Evolutionary conservation across 2,329 filamentous ascomycete genomes (phyloP), one percentile per base, ranked within the genome.

Genomic region (Sarocladium oryzae): DNA sequence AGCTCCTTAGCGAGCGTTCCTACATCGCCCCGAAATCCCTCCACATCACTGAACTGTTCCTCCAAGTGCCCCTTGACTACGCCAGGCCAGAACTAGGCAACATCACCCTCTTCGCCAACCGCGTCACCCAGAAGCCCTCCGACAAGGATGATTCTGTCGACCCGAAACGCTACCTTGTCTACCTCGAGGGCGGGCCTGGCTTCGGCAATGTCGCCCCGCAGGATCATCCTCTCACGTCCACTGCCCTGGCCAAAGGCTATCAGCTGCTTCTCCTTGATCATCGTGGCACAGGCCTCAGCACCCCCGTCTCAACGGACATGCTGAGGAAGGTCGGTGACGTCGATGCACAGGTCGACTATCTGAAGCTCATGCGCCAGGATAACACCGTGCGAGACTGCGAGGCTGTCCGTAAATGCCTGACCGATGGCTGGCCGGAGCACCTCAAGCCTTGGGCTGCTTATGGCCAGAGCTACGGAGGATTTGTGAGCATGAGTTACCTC

Each of bases 401-500:
- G 65, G 89, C 91, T 4, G 82, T 97, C 28, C 81, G 92, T 4
- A 79, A 83, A 59, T 85, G 78, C 35, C 73, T 97, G 51, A 93
- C 87, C 0, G 71, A 75, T 4, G 81, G 84, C 49, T 87, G 83
- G 59, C 82, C 86, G 0, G 72, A 78, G 20, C 80, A 85, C 45
- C 83, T 86, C 63, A 80, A 83, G 64, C 84, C 85, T 63, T 96
- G 91, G 92, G 86, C 84, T 53, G 78, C 93, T 26, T 85, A 95
- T 55, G 92, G 92, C 8, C 92, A 96, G 69, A 91, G 86, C 15
- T 97, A 95, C 66, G 92, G 92, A 35, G 92, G 92, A 1, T 96
- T 96, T 67, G 88, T 90, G 62, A 78, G 77, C 45, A 74, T 89
- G 30, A 92, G 86, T 7, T 97, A 96, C 66, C 78, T 97, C 15